Evolutionary conservation across 805 yeast species (phyloP).

Genomic region (Wilhelminamyces savonicus): DNA sequence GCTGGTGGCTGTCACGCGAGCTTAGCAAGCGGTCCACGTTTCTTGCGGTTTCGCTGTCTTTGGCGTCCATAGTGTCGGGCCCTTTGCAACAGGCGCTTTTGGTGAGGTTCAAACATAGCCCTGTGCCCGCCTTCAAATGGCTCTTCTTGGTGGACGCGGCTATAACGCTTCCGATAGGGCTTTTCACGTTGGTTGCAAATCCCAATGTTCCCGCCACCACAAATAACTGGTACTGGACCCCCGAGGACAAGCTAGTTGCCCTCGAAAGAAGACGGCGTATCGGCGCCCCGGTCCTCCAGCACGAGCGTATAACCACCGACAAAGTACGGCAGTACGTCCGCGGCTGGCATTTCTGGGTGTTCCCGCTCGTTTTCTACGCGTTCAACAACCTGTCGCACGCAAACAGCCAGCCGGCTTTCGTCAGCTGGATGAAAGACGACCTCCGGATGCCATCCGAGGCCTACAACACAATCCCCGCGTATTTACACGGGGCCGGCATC

Average conservation of each 20-base stretch:
- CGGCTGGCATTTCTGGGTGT: too few relatives aligned
- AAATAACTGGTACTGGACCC: slow-evolving; percentile 35
- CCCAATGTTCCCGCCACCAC: slow-evolving; percentile 44
- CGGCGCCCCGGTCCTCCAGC: too few relatives aligned
- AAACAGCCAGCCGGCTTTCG: slow-evolving; percentile 35
- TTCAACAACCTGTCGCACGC: slow-evolving; percentile 30
- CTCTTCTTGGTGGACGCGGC: slow-evolving; percentile 43
- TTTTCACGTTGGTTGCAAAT: slow-evolving; percentile 37
- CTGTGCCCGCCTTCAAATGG: slow-evolving; percentile 35
- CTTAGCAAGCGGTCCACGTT: slow-evolving; percentile 28
- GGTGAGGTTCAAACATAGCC: slow-evolving; percentile 9
- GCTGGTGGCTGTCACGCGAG: slow-evolving; percentile 28
- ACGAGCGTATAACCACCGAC: too few relatives aligned
- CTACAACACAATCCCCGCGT: slow-evolving; percentile 38
- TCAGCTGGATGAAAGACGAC: slow-evolving; percentile 39
- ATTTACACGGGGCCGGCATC: slow-evolving; percentile 32
- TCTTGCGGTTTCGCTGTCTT: slow-evolving; percentile 28
- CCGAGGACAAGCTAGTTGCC: slow-evolving; percentile 24
- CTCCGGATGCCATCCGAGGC: slow-evolving; percentile 22
- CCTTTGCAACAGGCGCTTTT: slow-evolving; percentile 29
- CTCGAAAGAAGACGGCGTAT: neutral
- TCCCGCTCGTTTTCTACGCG: slow-evolving; percentile 27
- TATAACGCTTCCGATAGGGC: slow-evolving; percentile 28
- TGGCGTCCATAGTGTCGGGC: slow-evolving; percentile 31
- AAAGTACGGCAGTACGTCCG: too few relatives aligned